Evolutionary conservation across 2,329 filamentous ascomycete genomes (phyloP), one percentile per base, ranked within the genome.

Genomic region (Diaporthe destruens): DNA sequence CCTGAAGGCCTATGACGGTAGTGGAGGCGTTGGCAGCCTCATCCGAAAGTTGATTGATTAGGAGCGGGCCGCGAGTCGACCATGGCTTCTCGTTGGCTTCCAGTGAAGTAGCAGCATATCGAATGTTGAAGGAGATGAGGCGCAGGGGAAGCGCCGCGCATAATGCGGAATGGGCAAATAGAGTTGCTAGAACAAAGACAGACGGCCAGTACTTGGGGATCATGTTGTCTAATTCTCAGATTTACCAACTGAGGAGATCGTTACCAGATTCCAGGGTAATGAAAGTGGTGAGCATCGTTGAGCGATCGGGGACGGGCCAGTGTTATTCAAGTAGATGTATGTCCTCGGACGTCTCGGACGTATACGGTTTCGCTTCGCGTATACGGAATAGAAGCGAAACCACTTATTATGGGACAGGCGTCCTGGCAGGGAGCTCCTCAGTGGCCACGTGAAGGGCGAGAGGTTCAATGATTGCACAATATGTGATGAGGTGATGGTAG

Each of bases 1-100:
- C 87, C 79, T 89, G 87, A 18, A 89, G 79, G 75, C 86, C 87
- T 69, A 89, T 83, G 74, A 89, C 84, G 0, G 82, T 79, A 67
- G 75, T 80, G 0, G 81, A 76, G 55, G 73, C 80, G 0, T 80
- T 73, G 51, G 81, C 79, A 75, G 80, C 75, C 1, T 72, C 36
- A 7, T 18, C 23, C 23, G 61, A 42, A 12, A 69, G 14, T n/a
- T 55, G 66, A 16, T 55, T 68, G 44, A 54, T 39, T 0, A 72
- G 42, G 14, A 65, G 63, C 16, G 47, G 55, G 18, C 49, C 36
- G 36, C 61, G 49, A 36, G 78, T 76, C 14, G 79, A 71, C 85
- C 85, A 87, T 12, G 79, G 81, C 29, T 82, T 79, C 72, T 87
- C 85, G 71, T 81, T 82, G 57, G 75, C 76, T 71, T 81, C 81